Base-by-base conservation (phyloP, 441 rosid genomes). In the Pelargonium australe region DNA sequence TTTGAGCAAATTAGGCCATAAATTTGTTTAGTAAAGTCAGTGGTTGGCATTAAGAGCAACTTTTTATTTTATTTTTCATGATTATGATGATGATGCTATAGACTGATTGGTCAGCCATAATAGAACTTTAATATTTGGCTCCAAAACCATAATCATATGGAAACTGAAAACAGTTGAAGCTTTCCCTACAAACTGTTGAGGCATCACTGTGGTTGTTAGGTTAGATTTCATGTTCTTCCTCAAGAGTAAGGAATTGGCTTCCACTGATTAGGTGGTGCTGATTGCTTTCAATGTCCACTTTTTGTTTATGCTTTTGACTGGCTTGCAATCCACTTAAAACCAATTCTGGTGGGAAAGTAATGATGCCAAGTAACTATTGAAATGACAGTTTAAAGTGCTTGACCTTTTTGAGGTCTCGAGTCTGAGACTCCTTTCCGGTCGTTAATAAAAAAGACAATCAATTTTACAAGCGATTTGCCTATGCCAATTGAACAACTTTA, bases 131-230 rank as follows among this genome's bases (percentile, higher is more conserved):
- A 2, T 44, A 44, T 47, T 47, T 2, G 55, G 4, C n/a, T 47
- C 14, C 55, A 47, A 13, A 47, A 13, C 13, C 3, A 44, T 9
- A 11, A 8, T 44, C 13, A 9, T 44, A 44, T 51, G 19, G 19
- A 51, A 51, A 51, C 1, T 51, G 58, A 16, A 5, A 51, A 16
- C 17, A 51, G 16, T 51, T 51, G 17, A 49, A 14, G 55, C 55
- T 3, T 11, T 5, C 60, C 60, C 60, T 9, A 53, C 23, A 53
- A 14, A 19, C 23, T 53, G 62, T 57, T 57, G 62, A 57, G 62
- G 62, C 12, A 57, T 57, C 62, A 57, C 62, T 57, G 20, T 57
- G 62, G 8, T 9, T 53, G 57, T 51, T 51, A 51, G 57, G 17
- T 5, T 16, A 7, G 19, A 37, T 7, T 16, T 53, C 6, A 4